Evolutionary conservation across 2,329 filamentous ascomycete species (phyloP).

Genomic region (Fusarium succisae): DNA sequence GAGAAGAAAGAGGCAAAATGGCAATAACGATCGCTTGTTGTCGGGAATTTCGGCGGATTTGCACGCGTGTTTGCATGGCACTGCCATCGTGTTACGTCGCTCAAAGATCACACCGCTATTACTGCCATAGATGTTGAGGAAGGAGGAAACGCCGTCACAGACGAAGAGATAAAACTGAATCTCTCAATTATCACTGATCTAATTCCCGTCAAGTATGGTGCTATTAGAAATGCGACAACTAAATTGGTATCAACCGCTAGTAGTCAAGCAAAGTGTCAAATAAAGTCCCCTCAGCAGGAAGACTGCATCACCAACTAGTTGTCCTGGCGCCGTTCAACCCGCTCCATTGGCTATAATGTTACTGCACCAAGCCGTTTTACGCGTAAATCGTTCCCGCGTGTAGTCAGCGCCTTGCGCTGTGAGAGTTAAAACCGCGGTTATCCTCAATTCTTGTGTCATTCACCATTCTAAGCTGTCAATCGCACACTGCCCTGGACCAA

Average conservation of each 20-base stretch:
- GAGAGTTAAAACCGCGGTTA: accelerated
- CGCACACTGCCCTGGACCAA: background rate
- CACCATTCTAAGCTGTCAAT: accelerated
- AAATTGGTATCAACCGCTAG: conserved; percentile 56
- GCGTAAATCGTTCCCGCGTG: background rate
- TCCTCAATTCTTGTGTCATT: background rate
- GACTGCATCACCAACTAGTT: conserved; percentile 87
- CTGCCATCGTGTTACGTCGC: background rate
- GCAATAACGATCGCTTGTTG: no score
- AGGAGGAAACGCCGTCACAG: accelerated
- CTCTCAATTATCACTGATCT: accelerated
- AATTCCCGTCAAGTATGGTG: conserved; percentile 78
- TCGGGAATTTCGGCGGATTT: background rate
- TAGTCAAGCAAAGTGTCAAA: conserved; percentile 84
- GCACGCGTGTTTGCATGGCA: background rate
- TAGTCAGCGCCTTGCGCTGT: accelerated
- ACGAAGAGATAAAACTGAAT: no score
- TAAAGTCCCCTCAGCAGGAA: conserved; percentile 75
- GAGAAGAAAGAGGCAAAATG: background rate
- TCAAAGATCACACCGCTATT: background rate
- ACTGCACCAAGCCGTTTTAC: conserved; percentile 74
- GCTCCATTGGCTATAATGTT: conserved; percentile 76
- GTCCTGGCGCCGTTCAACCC: conserved; percentile 76
- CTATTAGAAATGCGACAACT: conserved; percentile 74
- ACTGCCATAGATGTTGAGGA: background rate